Conservation (phyloP, 129 eudicot genomes). For the Flaveria robusta region DNA sequence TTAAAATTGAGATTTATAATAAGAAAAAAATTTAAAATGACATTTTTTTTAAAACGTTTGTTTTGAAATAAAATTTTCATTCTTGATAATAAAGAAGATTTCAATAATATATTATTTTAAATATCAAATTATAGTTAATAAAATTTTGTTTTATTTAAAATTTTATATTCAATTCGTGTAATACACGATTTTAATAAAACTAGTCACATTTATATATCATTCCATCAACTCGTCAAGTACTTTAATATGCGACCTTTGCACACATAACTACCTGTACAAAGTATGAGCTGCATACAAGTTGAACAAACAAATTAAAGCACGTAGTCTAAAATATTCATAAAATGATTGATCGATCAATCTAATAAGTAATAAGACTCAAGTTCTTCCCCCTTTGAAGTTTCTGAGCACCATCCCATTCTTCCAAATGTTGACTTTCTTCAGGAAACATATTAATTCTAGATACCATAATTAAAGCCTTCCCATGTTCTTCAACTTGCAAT, state of each 20-base stretch:
- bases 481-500: slow-evolving; percentile 4
- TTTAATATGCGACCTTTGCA: not conserved
- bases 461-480: not conserved
- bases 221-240: too few species aligned
- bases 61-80: too few species aligned
- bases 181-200: too few species aligned
- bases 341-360: slow-evolving; percentile 4
- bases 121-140: too few species aligned
- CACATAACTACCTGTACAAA: not conserved
- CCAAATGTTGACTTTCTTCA: not conserved
- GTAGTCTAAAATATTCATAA: not conserved
- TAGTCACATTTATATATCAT: too few species aligned
- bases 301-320: not conserved
- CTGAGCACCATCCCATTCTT: slow-evolving; percentile 4
- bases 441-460: not conserved
- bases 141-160: too few species aligned
- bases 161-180: too few species aligned
- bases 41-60: too few species aligned
- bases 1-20: too few species aligned
- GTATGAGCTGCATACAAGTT: slow-evolving; percentile 1
- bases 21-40: too few species aligned
- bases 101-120: too few species aligned
- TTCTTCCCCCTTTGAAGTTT: slow-evolving; percentile 12
- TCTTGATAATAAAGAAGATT: too few species aligned
- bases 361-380: not conserved